Evolutionary conservation across 164 flowering plant species (phyloP), one percentile per base, ranked within the genome.

Genomic region (Annona cherimola): DNA sequence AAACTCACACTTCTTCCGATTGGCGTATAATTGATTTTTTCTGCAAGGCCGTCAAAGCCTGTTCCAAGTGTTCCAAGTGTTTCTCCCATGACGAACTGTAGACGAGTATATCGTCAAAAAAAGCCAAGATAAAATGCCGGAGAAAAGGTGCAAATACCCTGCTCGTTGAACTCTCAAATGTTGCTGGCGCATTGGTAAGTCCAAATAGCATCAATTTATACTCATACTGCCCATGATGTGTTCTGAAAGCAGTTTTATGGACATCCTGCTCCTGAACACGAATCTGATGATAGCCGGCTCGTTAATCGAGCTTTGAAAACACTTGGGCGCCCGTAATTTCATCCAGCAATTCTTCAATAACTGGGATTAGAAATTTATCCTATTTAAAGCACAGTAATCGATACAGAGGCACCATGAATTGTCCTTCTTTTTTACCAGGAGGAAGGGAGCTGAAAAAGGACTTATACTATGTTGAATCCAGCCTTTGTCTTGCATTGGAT

Each of bases 161-260:
- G 16, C 45, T 68, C 39, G 46, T 45, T 3, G 45, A 11, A 8
- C 40, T 35, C 12, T 68, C 60, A 68, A 68, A 68, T 5, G 70
- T 19, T 19, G 70, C 14, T 11, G 41, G 60, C 2, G 70, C 70
- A 44, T 50, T 68, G 39, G 60, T 5, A 3, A 68, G 16, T 35
- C 70, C 70, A 50, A 68, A 68, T 3, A 63, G 71, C 71, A 69
- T 69, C 9, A 69, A 44, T 0, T 26, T 3, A 57, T 6, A 69
- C 39, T 69, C 70, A 7, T 50, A 68, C 1, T 68, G 70, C 7
- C 70, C 61, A 0, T 68, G 40, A 45, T 68, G 70, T 4, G 71
- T 69, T 4, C 5, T 42, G 35, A 69, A 69, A 5, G 61, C 63
- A 3, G 63, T 69, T 61, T 69, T 69, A 16, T 12, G 45, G 39